These are phyloP conservation scores for Aspergillus cavernicola DNA, from an alignment of 495 filamentous ascomycete species.

Conservation along the genomic window DNA sequence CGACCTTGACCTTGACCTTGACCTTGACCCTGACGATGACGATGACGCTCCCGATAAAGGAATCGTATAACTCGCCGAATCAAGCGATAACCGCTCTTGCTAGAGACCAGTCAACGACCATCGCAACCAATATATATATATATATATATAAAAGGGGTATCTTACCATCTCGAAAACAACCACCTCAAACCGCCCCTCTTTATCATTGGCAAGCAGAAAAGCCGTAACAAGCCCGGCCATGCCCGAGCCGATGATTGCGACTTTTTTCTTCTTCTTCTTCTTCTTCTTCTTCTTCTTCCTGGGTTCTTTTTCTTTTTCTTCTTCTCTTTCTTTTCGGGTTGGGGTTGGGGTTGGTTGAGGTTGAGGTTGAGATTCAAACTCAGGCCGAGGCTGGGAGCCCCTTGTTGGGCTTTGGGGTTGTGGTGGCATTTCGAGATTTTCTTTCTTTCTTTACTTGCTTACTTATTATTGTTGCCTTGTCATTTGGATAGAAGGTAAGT, in stretches of 20 bases:
- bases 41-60: not conserved
- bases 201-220: conserved; percentile 33
- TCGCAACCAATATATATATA: no score
- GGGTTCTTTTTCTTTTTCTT: not conserved
- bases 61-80: conserved; percentile 15
- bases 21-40: no score
- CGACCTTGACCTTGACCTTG: no score
- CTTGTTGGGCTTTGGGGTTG: no score
- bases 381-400: no score
- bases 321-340: not conserved
- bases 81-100: conserved; percentile 27
- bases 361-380: no score
- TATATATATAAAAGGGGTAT: no score
- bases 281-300: not conserved
- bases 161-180: conserved; percentile 48
- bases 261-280: not conserved
- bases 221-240: conserved; percentile 52
- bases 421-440: no score
- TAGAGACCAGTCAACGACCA: not conserved
- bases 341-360: no score
- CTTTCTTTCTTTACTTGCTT: no score
- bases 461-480: no score
- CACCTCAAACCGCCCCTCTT: conserved; percentile 21
- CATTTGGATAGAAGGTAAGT: no score
- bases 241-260: conserved; percentile 52